Evolutionary conservation across 1,284 basidiomycete genomes (phyloP), one percentile per base, ranked within the genome.

Genomic region (Tranzscheliella williamsii): DNA sequence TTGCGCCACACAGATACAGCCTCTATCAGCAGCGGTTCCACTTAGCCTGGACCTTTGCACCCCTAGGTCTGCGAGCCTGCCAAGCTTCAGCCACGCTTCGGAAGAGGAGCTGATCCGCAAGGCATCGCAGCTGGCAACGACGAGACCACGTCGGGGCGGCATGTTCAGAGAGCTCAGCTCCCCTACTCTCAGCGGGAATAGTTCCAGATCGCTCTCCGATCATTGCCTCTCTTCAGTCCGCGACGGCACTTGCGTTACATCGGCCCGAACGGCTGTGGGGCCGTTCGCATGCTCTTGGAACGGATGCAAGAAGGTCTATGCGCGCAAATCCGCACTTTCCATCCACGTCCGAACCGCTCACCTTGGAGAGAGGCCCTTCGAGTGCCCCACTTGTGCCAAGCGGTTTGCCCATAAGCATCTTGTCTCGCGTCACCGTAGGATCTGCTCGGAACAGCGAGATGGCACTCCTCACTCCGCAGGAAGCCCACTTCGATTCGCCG

Each of bases 361-460:
- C 44, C 48, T 63, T 4, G 67, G 67, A 5, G 63, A 67, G 27
- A 41, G 45, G 16, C 58, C 63, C 4, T 67, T 67, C 33, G 49
- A 56, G 12, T 70, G 67, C 32, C 20, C 40, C 5, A 42, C 43
- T 18, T 70, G 67, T 37, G 53, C 48, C 4, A 50, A 46, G 22
- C 34, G 50, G 2, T 67, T 67, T 33, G 67, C 56, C 4, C 61
- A 70, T 51, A 70, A 67, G 45, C 58, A 63, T 42, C 49, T 62
- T 11, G 47, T 58, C 13, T 51, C 55, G 27, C 51, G 57, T n/a
- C 66, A 69, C 24, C 55, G 54, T 20, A 41, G 63, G 31, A 29
- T 50, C 11, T 52, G 53, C 33, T 34, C 36, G 5, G 44, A 49
- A 3, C 18, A 23, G 5, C 32, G 24, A 15, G 15, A 38, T 40